phyloP scores from a whole-genome alignment of 2,329 filamentous ascomycete species.

The Aspergillus proliferans region DNA sequence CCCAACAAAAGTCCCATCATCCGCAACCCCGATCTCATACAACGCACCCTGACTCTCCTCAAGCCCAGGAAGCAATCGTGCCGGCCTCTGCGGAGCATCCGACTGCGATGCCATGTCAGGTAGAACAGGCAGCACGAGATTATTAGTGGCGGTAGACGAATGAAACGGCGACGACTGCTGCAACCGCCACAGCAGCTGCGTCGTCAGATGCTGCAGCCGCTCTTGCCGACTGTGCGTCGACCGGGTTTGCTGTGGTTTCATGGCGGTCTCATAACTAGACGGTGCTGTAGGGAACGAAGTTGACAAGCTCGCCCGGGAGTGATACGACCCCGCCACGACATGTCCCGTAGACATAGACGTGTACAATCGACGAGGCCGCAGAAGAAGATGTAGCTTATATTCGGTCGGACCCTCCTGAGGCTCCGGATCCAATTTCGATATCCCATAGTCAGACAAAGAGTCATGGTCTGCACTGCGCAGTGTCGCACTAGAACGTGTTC shows the following conservation, averaged over 20 bases:
- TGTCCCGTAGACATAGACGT: slow-evolving; percentile 61
- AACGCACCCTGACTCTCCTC: slow-evolving; percentile 90
- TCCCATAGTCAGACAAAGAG: slow-evolving; percentile 51
- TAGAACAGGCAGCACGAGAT: slow-evolving; percentile 67
- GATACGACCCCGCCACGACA: slow-evolving; percentile 48
- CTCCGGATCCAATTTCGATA: slow-evolving; percentile 77
- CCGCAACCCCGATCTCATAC: slow-evolving; percentile 93
- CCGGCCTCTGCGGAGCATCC: slow-evolving; percentile 48
- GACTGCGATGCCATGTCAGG: slow-evolving; percentile 60
- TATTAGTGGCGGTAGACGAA: slow-evolving; percentile 68
- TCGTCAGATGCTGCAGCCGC: slow-evolving; percentile 83
- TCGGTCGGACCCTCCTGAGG: slow-evolving; percentile 92
- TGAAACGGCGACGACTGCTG: slow-evolving; percentile 94
- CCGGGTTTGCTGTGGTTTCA: slow-evolving; percentile 38
- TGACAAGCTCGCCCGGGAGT: slow-evolving; percentile 30
- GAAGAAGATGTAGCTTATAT: slow-evolving; percentile 87
- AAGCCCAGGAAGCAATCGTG: slow-evolving; percentile 61
- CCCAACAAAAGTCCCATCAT: slow-evolving; percentile 86
- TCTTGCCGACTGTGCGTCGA: slow-evolving; percentile 70
- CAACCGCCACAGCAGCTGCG: slow-evolving; percentile 87
- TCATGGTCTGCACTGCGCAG: slow-evolving; percentile 34
- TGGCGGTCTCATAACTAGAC: slow-evolving; percentile 25
- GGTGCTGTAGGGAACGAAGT: slow-evolving; percentile 14
- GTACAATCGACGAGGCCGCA: slow-evolving; percentile 72
- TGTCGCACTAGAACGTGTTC: slow-evolving; percentile 30